Evolutionary conservation across 768 basidiomycete species (phyloP), one percentile per base, ranked within the genome.

Genomic region (Leucosporidium creatinivorum): DNA sequence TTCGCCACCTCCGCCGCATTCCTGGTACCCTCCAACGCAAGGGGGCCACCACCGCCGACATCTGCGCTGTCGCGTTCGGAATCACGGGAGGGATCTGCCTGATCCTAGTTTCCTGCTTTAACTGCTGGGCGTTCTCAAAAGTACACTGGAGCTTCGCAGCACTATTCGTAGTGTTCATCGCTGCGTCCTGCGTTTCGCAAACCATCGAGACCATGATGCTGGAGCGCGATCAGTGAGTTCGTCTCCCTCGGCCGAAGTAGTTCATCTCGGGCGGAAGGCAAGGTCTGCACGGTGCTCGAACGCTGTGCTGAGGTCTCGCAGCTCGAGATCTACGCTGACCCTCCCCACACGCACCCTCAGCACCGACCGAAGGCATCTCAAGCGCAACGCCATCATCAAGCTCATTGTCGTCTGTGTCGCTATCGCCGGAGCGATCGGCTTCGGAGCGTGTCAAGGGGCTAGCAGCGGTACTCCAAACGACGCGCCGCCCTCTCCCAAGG

Each of bases 1-100:
- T 81, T 5, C 68, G 80, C 10, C 79, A 80, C 67, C 74, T 79
- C 31, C 79, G 80, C 54, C 76, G 80, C 13, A 69, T 81, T 4
- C 80, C 80, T 5, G 75, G 75, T n/a, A 73, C 77, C 21, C 47
- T 79, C 33, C 4, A 33, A 0, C 64, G 75, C 23, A 68, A 58
- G 54, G 57, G 75, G 18, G 78, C 78, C 65, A 73, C 74, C 55
- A 62, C 79, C 33, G 78, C 74, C 66, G 79, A 80, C 69, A 77
- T 77, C 72, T 58, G 77, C 5, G 76, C 77, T 23, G 77, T 78
- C 68, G 51, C 77, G 3, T 80, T 79, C 65, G 73, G 76, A 25
- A 67, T 77, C 33, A 33, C 78, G 44, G 80, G 79, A 3, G 72
- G 72, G 13, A 66, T 75, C 13, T 79, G 76, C 0, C 68, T 81